Evolutionary conservation across 305 asterid species (phyloP), one percentile per base, ranked within the genome.

Genomic region (Plantago coronopus): DNA sequence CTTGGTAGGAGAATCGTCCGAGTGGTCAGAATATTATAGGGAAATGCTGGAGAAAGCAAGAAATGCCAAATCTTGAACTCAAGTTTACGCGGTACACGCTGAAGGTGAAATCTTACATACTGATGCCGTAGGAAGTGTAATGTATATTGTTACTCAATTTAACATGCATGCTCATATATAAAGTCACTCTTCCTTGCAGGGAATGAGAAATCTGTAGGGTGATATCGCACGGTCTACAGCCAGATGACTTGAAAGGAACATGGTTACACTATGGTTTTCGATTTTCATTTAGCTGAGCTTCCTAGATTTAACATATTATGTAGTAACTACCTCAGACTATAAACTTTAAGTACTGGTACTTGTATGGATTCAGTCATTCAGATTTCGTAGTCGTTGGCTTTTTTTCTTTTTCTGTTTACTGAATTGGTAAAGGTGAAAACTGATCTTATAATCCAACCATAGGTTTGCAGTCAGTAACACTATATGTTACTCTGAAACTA

Each of bases 1-100:
- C 22, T 63, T 81, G 78, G 51, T 72, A 17, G 76, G 51, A 53
- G 69, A 66, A 46, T 69, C 76, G 0, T 50, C 54, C 13, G 62
- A 38, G 5, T 57, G 62, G 62, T 14, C 18, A 14, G 69, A 60
- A n/a, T 63, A 53, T 56, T 25, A 46, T 2, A 72, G 51, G 54
- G 65, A 58, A 8, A 27, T 67, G 42, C 17, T 44, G 58, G 70
- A 63, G 43, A 70, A 54, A 20, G 67, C 43, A 38, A 46, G 25
- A 22, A 14, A 22, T 59, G 48, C 43, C 23, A 23, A 64, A 59
- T 37, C 65, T 64, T 65, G 56, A 44, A 57, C 19, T 38, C 43
- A 38, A 2, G 15, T n/a, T n/a, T 11, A 38, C 43, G n/a, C n/a
- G n/a, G n/a, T 38, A 1, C 43, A 38, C 43, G 12, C 43, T 8